A percentile compares a stretch with the other conserved stretches of the same genome.
These are phyloP conservation scores for Dictyostelium intermedium DNA, from an alignment of 78 protist genomes.

Conservation along the genomic window DNA sequence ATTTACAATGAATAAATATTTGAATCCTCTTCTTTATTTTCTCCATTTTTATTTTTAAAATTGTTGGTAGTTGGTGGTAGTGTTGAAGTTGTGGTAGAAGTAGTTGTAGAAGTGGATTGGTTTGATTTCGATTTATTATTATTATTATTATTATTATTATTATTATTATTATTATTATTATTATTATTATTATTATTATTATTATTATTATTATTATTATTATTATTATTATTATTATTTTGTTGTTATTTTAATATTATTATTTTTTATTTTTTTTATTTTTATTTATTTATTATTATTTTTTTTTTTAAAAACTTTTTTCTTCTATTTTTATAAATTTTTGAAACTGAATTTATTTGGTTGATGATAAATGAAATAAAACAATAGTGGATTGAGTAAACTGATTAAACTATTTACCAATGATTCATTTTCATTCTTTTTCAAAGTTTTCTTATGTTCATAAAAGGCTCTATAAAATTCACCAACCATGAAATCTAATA, in stretches of 20 bases:
- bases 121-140: no score
- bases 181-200: background rate
- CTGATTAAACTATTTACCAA: background rate
- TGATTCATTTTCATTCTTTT: background rate
- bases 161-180: background rate
- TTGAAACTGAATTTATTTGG: background rate
- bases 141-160: no score
- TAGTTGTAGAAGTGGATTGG: background rate
- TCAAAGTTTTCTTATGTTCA: background rate
- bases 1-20: background rate
- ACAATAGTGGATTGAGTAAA: background rate
- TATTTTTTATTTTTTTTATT: background rate
- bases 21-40: background rate
- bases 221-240: background rate
- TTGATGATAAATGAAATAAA: conserved; percentile 4
- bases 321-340: background rate
- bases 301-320: background rate
- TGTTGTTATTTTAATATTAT: background rate
- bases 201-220: background rate
- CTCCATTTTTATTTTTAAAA: background rate
- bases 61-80: background rate
- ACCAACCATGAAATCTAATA: conserved; percentile 2
- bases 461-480: conserved; percentile 5
- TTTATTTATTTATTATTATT: background rate
- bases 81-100: background rate